A percentile compares a stretch with the other conserved stretches of the same genome.
Evolutionary conservation across 179 eudicot species (phyloP).

Genomic region (Corrigiola litoralis): DNA sequence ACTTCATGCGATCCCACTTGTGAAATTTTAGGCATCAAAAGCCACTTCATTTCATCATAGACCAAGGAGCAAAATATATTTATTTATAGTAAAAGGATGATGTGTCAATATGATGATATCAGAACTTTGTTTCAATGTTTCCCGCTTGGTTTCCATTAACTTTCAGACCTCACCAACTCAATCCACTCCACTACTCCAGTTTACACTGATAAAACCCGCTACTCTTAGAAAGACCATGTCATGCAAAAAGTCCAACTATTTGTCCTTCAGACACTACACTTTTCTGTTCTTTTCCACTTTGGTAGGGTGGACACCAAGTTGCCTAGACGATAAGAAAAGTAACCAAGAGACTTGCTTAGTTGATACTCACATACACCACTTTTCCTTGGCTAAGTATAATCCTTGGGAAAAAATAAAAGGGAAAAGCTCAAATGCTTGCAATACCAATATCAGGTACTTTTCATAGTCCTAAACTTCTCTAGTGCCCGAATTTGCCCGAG

Average conservation of each 20-base stretch:
- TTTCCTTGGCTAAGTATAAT: no score
- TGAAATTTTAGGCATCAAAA: no score
- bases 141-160: neutral
- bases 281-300: conserved; percentile 3
- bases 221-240: neutral
- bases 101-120: neutral
- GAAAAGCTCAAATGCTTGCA: no score
- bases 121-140: neutral
- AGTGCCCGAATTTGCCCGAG: no score
- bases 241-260: conserved; percentile 10
- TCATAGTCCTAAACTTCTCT: no score
- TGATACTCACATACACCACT: neutral
- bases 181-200: conserved; percentile 5
- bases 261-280: conserved; percentile 8
- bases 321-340: conserved; percentile 11
- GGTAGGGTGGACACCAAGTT: conserved; percentile 15
- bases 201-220: neutral
- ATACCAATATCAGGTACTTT: no score
- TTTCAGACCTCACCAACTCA: neutral
- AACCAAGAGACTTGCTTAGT: conserved; percentile 2
- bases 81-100: neutral
- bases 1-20: no score
- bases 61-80: neutral
- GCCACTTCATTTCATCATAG: no score
- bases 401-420: no score